Conservation (phyloP, 1,139 yeast genomes). For the Diutina ranongensis region DNA sequence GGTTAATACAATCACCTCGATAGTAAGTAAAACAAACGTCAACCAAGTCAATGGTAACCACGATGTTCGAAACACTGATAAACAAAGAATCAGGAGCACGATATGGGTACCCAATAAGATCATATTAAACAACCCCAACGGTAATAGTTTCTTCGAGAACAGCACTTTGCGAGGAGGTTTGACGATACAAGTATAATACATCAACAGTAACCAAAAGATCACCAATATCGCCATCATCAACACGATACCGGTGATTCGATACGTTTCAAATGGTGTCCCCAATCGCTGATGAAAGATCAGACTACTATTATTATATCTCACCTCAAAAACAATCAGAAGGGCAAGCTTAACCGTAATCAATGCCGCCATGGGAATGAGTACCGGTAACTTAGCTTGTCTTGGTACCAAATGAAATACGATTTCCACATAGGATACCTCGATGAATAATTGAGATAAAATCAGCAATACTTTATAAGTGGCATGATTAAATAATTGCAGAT, state of each 20-base stretch:
- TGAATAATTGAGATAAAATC: slow-evolving; percentile 22
- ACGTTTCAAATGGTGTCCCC: background rate
- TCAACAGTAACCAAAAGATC: background rate
- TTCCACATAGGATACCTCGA: slow-evolving; percentile 31
- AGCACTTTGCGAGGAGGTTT: slow-evolving; percentile 9
- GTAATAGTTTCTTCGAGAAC: slow-evolving; percentile 26
- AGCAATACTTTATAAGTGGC: slow-evolving; percentile 20
- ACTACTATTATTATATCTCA: background rate
- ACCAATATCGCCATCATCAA: background rate
- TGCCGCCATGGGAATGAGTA: background rate
- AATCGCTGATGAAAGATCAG: background rate
- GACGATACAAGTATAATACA: background rate
- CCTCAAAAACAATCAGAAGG: background rate
- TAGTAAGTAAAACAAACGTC: slow-evolving; percentile 21
- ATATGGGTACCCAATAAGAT: slow-evolving; percentile 19
- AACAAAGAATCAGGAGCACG: slow-evolving; percentile 18
- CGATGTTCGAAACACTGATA: slow-evolving; percentile 16
- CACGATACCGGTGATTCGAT: background rate
- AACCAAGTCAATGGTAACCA: slow-evolving; percentile 32
- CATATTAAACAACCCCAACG: slow-evolving; percentile 31
- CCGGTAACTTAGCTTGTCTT: slow-evolving; percentile 11
- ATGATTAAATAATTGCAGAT: slow-evolving; percentile 18
- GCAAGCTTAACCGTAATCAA: background rate
- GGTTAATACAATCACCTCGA: slow-evolving; percentile 29
- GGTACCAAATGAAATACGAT: slow-evolving; percentile 17